Base-by-base conservation (phyloP, 164 flowering plant species). In the Aristolochia californica region DNA sequence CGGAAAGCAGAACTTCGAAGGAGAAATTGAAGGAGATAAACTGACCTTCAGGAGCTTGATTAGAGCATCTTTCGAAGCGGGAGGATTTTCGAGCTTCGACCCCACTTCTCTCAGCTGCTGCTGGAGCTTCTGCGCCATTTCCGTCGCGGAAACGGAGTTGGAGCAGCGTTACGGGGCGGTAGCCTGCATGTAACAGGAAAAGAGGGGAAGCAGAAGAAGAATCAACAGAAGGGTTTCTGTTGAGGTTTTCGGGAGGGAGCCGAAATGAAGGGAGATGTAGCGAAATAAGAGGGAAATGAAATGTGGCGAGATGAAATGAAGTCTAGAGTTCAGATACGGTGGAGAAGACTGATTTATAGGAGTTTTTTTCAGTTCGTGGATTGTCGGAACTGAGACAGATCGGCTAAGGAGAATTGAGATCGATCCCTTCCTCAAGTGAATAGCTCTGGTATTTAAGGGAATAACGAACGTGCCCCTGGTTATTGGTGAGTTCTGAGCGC, bases 21-120 rank as follows among this genome's bases (percentile, higher is more conserved):
- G 7, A 21, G 52, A 40, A 27, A 47, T 5, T 16, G 2, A 55
- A 13, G 14, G 48, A 1, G 0, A 23, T 56, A 38, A 49, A 62
- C 64, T 48, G 0, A 87, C 98, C 91, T 87, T 85, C 22, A 88
- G 64, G 59, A 91, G 89, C 80, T 87, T 82, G 61, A 83, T 54
- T 22, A 91, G 83, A 43, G 80, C 70, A 63, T 87, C 98, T 65
- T 88, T 91, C 47, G 80, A 60, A 34, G 83, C 34, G 11, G 95
- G 93, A 68, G 78, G 87, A 24, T 55, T 60, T 52, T 83, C 80
- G 62, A 91, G 88, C 94, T 83, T 87, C 58, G 86, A 78, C 69
- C 97, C 97, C 38, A 89, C 60, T 68, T 87, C 94, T 74, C 65
- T 71, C 51, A 93, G 83, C 84, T 78, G 85, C 65, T 76, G 72